Base-by-base conservation (phyloP, 164 flowering plant genomes). In the Tetracentron sinense region DNA sequence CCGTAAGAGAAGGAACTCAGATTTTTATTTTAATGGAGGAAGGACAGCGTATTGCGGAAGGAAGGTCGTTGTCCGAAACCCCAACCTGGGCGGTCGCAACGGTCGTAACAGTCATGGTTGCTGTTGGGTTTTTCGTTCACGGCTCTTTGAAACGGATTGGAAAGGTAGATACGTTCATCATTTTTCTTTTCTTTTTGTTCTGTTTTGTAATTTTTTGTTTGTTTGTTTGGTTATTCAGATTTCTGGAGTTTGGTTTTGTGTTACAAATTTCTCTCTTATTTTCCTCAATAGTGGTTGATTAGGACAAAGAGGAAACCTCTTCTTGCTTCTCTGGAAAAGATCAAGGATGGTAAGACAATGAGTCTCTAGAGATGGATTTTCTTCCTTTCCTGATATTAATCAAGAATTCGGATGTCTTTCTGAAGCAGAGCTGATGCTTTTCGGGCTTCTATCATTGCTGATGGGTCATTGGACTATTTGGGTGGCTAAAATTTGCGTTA, bases 41-140 rank as follows among this genome's bases (percentile, higher is more conserved):
- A 35, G 57, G 47, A 46, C 11, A 28, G 48, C n/a, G n/a, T n/a
- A 54, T 54, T 58, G 42, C n/a, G 48, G 71, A 73, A 68, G 89
- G 81, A 29, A 65, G 69, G 61, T 86, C 97, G 8, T 65, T 92
- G 66, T 74, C 73, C 28, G 81, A 74, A 61, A 89, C 95, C 33
- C 98, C 95, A 25, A 78, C 89, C 50, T 92, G 90, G 95, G 87
- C 95, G 20, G 86, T 92, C 20, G 89, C 96, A 42, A 77, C 86
- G 19, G 92, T 92, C 33, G 54, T 87, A 38, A 61, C 83, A 62
- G 56, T 79, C 48, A 70, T 92, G 86, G 90, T 92, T 60, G 21
- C 64, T 58, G 29, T 88, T 69, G 84, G 95, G 1, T 81, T 78
- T 59, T 62, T 84, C 35, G 65, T 86, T 46, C 81, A 85, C 21